Conservation (phyloP, 2,329 filamentous ascomycete species). For the Cercospora sp. region DNA sequence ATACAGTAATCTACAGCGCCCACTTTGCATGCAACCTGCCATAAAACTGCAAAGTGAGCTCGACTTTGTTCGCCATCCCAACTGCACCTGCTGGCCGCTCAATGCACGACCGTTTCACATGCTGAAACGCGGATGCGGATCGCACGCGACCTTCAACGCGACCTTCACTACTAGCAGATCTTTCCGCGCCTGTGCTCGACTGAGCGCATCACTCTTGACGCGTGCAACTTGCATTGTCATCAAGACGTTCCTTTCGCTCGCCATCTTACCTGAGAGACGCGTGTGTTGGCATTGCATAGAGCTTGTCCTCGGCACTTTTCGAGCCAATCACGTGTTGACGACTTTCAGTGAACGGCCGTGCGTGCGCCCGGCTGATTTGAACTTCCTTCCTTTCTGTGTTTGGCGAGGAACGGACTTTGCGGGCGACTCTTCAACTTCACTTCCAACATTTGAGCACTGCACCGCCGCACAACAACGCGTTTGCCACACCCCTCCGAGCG, state of each 20-base stretch:
- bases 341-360: background rate
- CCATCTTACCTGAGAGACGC: background rate
- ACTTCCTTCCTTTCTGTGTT: slow-evolving; percentile 8
- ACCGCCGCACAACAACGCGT: background rate
- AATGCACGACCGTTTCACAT: background rate
- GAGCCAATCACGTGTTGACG: slow-evolving; percentile 6
- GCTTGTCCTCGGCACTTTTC: background rate
- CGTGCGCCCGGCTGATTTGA: background rate
- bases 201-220: background rate
- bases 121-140: slow-evolving; percentile 3
- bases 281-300: background rate
- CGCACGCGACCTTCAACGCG: background rate
- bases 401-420: slow-evolving; percentile 3
- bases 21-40: background rate
- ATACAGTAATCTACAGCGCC: background rate
- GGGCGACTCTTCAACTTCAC: slow-evolving; percentile 10
- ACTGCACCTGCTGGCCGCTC: background rate
- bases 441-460: background rate
- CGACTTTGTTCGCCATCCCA: background rate
- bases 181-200: background rate
- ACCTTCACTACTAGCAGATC: background rate
- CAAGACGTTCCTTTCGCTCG: background rate
- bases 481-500: background rate
- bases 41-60: background rate
- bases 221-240: background rate